Base-by-base conservation (phyloP, 805 yeast species). In the Suhomyces faveliae region DNA sequence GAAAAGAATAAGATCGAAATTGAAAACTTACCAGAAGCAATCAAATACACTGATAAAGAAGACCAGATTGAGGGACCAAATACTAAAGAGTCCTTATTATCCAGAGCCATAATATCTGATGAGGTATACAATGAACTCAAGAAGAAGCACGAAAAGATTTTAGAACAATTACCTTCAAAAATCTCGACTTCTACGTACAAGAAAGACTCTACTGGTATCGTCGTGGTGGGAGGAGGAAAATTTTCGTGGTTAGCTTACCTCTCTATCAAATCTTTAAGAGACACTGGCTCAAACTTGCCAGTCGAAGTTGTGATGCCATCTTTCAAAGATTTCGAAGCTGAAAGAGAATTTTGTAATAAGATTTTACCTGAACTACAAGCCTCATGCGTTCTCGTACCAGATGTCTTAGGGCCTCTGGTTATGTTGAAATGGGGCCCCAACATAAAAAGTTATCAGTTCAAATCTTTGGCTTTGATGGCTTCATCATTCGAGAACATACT, bases 371-470 rank as follows among this genome's bases (percentile, higher is more conserved):
- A 61, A 17, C 64, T 84, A 48, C 78, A 82, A 50, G 92, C 85
- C 3, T 75, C 74, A 53, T 89, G 96, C 73, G 78, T 86, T 12
- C 77, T 83, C 12, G 47, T 57, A 3, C 61, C 58, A n/a, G 56
- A 53, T 4, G 53, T 46, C 6, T 72, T 85, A 49, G 91, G 92
- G 4, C 61, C 71, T 15, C 71, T 71, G 5, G 76, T 81, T 8
- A 64, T 80, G 56, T 45, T 56, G 22, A 57, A 59, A 35, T 59
- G 68, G 66, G 41, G 56, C 1, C 57, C 66, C 22, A 71, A 73
- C 38, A 76, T 87, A 42, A 70, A 74, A 44, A 85, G 84, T 12
- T 88, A 83, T 62, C 94, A 87, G 53, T 78, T 76, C 59, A 87
- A 87, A 63, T 76, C 84, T 0, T 70, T 87, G 49, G 89, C 73